Conservation (phyloP, 805 yeast genomes). For the Limtongia smithiae region DNA sequence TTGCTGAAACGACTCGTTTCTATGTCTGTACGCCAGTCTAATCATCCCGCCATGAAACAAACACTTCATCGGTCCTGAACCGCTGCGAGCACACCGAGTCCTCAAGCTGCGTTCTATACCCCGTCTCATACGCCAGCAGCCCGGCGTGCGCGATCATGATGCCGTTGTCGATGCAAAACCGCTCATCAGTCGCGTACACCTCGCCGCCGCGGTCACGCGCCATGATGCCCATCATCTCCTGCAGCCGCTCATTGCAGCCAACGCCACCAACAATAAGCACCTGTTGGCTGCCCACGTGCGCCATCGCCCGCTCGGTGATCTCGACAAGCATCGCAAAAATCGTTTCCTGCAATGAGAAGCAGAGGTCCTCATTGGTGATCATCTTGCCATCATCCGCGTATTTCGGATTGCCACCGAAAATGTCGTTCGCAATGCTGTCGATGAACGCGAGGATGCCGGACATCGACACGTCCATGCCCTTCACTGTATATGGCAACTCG, state of each 20-base stretch:
- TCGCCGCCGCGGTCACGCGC: constrained; percentile 81
- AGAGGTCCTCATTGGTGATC: constrained; percentile 79
- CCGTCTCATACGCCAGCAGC: constrained; percentile 76
- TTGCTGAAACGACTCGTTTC: constrained; percentile 1
- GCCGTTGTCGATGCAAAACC: constrained; percentile 97
- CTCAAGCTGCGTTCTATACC: constrained; percentile 53
- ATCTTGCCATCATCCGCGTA: constrained; percentile 42
- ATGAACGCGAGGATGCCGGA: constrained; percentile 88
- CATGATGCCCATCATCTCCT: constrained; percentile 96
- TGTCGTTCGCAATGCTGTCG: constrained; percentile 73
- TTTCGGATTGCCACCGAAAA: constrained; percentile 48
- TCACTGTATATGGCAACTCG: constrained; percentile 89
- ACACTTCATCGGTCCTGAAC: constrained; percentile 49
- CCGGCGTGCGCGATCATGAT: constrained; percentile 99
- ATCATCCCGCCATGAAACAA: constrained; percentile 23
- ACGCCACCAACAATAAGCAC: constrained; percentile 97
- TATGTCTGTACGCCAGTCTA: background rate
- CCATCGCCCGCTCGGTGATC: constrained; percentile 97
- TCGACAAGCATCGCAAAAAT: constrained; percentile 95
- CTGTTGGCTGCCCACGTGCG: constrained; percentile 85
- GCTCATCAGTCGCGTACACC: constrained; percentile 92
- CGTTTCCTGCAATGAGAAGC: constrained; percentile 89
- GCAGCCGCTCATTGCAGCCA: constrained; percentile 89
- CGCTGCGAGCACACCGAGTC: constrained; percentile 89
- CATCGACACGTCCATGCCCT: constrained; percentile 98